Conservation (phyloP, 2,329 filamentous ascomycete genomes). For the Exophiala xenobiotica region DNA sequence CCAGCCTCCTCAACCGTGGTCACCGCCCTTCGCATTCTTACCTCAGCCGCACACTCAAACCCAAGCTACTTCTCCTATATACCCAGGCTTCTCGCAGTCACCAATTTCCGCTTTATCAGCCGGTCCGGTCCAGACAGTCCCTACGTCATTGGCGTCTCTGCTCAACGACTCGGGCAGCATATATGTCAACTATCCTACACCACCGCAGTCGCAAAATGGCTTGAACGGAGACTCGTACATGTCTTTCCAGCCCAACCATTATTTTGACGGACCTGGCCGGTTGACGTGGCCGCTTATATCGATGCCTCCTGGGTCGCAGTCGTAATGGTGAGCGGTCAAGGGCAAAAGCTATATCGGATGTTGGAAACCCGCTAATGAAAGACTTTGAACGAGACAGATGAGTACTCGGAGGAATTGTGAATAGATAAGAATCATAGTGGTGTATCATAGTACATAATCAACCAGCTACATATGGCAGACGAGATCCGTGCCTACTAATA, state of each 20-base stretch:
- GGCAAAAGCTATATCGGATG: too few relatives aligned
- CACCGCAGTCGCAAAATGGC: conserved; percentile 15
- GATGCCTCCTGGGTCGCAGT: conserved; percentile 17
- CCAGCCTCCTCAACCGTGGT: conserved; percentile 15
- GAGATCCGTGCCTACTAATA: too few relatives aligned
- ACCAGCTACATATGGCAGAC: background rate
- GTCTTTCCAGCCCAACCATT: conserved; percentile 21
- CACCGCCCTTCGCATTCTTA: conserved; percentile 9
- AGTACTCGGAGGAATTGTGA: too few relatives aligned
- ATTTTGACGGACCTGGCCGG: conserved; percentile 19
- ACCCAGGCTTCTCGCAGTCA: conserved; percentile 8
- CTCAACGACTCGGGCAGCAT: conserved; percentile 22
- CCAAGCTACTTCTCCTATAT: conserved; percentile 16
- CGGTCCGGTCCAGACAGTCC: conserved; percentile 8
- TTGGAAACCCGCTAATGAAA: too few relatives aligned
- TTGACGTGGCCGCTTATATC: conserved; percentile 21
- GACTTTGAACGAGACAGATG: too few relatives aligned
- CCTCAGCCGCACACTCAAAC: conserved; percentile 12
- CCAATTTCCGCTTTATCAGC: conserved; percentile 10
- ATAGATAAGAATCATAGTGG: too few relatives aligned
- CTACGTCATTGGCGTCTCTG: conserved; percentile 27
- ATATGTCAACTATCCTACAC: conserved; percentile 21
- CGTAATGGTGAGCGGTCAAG: background rate
- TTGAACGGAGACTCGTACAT: conserved; percentile 15
- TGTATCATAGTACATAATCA: background rate